Percentiles rank a stretch among this genome's conserved stretches.
These are phyloP conservation scores for Vigna radiata DNA, from an alignment of 306 rosid species.

Conservation along the genomic window DNA sequence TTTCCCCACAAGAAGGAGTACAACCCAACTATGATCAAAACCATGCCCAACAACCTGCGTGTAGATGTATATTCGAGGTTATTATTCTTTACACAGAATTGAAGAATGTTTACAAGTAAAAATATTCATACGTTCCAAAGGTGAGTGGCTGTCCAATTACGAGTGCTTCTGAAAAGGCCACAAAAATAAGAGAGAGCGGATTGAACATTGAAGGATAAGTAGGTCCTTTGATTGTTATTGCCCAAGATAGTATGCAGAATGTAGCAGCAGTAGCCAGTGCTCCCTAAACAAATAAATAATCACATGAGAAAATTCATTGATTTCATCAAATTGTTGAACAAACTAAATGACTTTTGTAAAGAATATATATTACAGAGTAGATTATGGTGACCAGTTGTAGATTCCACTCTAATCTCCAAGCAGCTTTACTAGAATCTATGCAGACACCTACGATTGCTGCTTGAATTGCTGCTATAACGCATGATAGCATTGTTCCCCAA, in stretches of 20 bases:
- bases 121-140: constrained; percentile 60
- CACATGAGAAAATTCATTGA: not conserved
- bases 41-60: constrained; percentile 66
- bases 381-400: constrained; percentile 65
- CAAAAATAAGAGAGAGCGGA: constrained; percentile 69
- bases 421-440: constrained; percentile 47
- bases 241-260: constrained; percentile 67
- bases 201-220: constrained; percentile 78
- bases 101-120: not conserved
- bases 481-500: constrained; percentile 60
- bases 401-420: constrained; percentile 71
- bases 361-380: constrained; percentile 59
- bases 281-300: constrained; percentile 52
- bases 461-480: constrained; percentile 64
- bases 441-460: constrained; percentile 53
- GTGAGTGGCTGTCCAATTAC: constrained; percentile 57
- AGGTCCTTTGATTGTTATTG: constrained; percentile 61
- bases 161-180: constrained; percentile 63
- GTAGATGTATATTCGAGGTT: not conserved
- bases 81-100: no score
- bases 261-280: constrained; percentile 64
- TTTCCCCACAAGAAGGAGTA: constrained; percentile 74
- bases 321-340: no score
- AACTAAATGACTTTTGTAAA: no score
- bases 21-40: constrained; percentile 62